Base-by-base conservation (phyloP, 108 stramenopile genomes). In the Skeletonema tropicum region DNA sequence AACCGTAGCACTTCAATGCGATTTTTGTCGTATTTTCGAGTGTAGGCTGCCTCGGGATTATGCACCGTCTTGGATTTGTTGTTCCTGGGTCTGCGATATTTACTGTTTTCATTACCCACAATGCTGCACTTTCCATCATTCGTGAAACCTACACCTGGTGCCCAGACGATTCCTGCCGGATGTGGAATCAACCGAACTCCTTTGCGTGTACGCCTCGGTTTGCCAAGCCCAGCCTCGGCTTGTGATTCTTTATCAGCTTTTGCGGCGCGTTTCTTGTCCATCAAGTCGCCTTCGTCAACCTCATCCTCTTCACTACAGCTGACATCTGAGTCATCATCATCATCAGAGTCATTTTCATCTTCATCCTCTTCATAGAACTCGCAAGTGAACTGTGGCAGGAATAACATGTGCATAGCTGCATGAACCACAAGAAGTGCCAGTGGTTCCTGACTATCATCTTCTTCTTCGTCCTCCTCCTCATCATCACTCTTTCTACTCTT, bases 1-100 rank as follows among this genome's bases (percentile, higher is more conserved):
- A 99, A 75, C n/a, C 96, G 90, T 36, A 98, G 74, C 14, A 98
- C 96, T 86, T 98, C 97, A 63, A 94, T 83, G 39, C 97, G 91
- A 79, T 97, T 96, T 72, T 88, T 89, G 75, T 97, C 96, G 60
- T 95, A 94, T 63, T 94, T 94, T 70, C 91, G 89, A 9, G 90
- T 92, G 42, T 73, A 79, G 1, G 71, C 78, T 39, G 71, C 66
- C 38, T 79, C 78, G 6, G 78, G 78, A 35, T 79, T 68, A 15
- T 73, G 59, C 6, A 39, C 36, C 25, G 38, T 25, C 35, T 32
- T 61, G 30, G 8, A 45, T 26, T 30, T 21, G 23, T 26, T 30
- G 14, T 2, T 66, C 29, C 65, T 48, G 4, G 39, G 64, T 12
- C 29, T 64, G 8, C 46, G 38, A 26, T 74, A 62, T 19, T 26